Conservation (phyloP, 2,329 filamentous ascomycete genomes). For the Penicillium sp. region DNA sequence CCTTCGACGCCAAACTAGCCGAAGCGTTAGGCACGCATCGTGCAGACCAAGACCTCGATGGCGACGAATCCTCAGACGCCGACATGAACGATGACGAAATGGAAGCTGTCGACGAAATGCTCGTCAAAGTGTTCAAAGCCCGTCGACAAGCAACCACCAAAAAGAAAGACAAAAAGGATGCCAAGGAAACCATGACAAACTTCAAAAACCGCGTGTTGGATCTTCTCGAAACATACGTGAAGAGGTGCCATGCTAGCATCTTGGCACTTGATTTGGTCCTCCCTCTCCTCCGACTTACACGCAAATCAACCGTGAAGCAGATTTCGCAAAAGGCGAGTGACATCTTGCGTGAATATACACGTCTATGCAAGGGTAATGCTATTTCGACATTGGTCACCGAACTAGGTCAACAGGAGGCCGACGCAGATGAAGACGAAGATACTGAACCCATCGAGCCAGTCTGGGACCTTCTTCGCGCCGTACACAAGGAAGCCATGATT, state of each 20-base stretch:
- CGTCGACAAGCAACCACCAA: constrained; percentile 64
- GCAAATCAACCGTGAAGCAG: constrained; percentile 71
- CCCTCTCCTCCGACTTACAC: constrained; percentile 71
- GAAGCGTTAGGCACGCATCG: constrained; percentile 70
- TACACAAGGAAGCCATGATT: constrained; percentile 62
- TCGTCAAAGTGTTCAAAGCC: constrained; percentile 80
- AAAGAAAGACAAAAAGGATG: constrained; percentile 81
- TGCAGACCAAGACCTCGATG: constrained; percentile 51
- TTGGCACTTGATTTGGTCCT: constrained; percentile 67
- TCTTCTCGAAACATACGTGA: constrained; percentile 78
- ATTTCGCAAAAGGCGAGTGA: constrained; percentile 68
- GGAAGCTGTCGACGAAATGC: constrained; percentile 79
- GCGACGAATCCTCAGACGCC: constrained; percentile 57
- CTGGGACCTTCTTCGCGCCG: constrained; percentile 57
- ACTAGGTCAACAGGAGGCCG: neutral
- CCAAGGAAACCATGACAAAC: constrained; percentile 82
- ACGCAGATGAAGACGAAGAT: neutral
- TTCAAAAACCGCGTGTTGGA: constrained; percentile 95
- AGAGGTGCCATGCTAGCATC: constrained; percentile 66
- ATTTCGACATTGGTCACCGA: constrained; percentile 40
- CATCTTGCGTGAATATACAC: constrained; percentile 70
- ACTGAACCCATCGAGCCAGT: constrained; percentile 34
- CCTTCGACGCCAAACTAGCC: constrained; percentile 71
- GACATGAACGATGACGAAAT: constrained; percentile 97
- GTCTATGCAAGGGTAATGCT: constrained; percentile 53